phyloP scores from a whole-genome alignment of 805 yeast species.

The Kregervanrija fluxuum region DNA sequence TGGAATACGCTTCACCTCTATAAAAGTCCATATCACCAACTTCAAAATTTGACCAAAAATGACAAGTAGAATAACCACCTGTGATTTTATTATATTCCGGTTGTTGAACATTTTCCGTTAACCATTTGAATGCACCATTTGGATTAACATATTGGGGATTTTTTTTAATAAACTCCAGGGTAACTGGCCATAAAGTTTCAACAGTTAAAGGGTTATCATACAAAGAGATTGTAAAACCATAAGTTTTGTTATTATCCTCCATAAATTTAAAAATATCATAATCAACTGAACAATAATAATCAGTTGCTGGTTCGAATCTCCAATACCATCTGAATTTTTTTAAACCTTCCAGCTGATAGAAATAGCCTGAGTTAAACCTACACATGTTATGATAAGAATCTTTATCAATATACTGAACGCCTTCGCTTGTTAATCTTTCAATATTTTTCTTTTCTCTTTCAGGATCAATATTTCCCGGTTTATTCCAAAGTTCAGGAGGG shows the following conservation, averaged over 20 bases:
- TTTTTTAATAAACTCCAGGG: constrained; percentile 49
- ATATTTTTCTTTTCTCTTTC: constrained; percentile 32
- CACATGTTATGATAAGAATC: constrained; percentile 79
- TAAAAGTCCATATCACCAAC: constrained; percentile 79
- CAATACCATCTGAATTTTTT: constrained; percentile 64
- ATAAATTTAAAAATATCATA: constrained; percentile 74
- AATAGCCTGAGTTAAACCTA: constrained; percentile 65
- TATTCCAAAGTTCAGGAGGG: constrained; percentile 43
- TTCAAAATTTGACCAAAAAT: constrained; percentile 87
- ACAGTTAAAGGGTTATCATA: constrained; percentile 68
- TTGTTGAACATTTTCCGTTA: constrained; percentile 44
- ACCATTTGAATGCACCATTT: constrained; percentile 52
- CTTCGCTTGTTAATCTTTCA: constrained; percentile 29
- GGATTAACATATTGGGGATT: constrained; percentile 56
- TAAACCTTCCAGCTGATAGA: constrained; percentile 55
- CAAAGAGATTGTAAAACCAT: constrained; percentile 66
- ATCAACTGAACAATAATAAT: constrained; percentile 59
- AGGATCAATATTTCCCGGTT: constrained; percentile 38
- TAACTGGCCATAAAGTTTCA: constrained; percentile 61
- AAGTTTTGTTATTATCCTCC: constrained; percentile 60
- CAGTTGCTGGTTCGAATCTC: constrained; percentile 74
- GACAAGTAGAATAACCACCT: constrained; percentile 53
- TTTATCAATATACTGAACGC: constrained; percentile 55
- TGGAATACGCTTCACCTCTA: constrained; percentile 60
- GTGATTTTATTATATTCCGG: constrained; percentile 36